Percentiles rank a stretch among this genome's conserved stretches.
Conservation (phyloP, 2,329 filamentous ascomycete species). For the Nemania sp. region DNA sequence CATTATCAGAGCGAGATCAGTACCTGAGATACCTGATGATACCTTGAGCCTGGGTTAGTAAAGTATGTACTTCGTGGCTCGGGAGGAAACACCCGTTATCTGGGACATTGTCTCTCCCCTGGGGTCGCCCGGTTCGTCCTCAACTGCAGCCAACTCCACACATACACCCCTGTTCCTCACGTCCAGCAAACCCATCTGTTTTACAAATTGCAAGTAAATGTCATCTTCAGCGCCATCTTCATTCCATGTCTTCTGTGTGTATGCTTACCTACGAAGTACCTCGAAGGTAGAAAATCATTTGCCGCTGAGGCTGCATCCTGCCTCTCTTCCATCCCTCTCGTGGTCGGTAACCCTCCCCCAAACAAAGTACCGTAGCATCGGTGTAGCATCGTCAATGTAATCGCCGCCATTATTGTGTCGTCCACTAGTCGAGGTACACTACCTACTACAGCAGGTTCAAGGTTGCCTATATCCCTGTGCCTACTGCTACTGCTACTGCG, state of each 20-base stretch:
- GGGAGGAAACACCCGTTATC: background rate
- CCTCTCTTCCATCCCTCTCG: constrained; percentile 11
- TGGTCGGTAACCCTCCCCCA: background rate
- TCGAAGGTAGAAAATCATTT: too few relatives aligned
- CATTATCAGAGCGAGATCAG: too few relatives aligned
- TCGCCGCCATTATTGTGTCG: too few relatives aligned
- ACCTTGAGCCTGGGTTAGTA: background rate
- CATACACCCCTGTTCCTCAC: background rate
- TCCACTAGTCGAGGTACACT: too few relatives aligned
- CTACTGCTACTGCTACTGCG: too few relatives aligned
- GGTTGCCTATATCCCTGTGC: too few relatives aligned
- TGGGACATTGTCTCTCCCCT: too few relatives aligned
- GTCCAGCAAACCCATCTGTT: constrained; percentile 5
- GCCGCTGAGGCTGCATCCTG: background rate
- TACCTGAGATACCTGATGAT: too few relatives aligned
- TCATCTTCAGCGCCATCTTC: constrained; percentile 16
- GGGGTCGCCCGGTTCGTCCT: background rate
- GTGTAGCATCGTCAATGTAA: too few relatives aligned
- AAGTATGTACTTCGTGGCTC: background rate
- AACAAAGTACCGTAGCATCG: too few relatives aligned
- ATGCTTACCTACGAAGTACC: background rate
- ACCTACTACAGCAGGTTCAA: too few relatives aligned
- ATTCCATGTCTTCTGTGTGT: too few relatives aligned
- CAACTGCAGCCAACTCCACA: constrained; percentile 10
- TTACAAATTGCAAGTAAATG: background rate